Evolutionary conservation across 2,329 filamentous ascomycete genomes (phyloP).

Genomic region (Penicillium palitans): DNA sequence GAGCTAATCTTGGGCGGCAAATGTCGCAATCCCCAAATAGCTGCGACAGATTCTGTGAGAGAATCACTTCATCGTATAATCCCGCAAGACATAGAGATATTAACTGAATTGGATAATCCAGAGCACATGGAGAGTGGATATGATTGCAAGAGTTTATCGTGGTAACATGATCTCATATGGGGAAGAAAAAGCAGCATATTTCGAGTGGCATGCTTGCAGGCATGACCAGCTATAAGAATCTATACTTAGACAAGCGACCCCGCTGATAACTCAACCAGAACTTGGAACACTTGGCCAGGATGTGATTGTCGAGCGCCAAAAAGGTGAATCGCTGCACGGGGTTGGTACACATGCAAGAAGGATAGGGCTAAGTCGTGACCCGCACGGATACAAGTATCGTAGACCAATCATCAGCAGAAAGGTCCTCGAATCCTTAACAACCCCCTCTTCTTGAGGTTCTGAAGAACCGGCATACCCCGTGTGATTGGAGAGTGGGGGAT

Average conservation of each 20-base stretch:
- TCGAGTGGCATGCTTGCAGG: conserved; percentile 12
- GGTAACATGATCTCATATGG: conserved; percentile 12
- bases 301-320: conserved; percentile 20
- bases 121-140: neutral
- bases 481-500: conserved; percentile 24
- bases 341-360: conserved; percentile 9
- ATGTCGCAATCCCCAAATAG: conserved; percentile 5
- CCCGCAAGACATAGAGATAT: neutral
- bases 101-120: neutral
- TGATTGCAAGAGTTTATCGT: conserved; percentile 5
- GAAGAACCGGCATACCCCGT: conserved; percentile 11
- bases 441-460: conserved; percentile 16
- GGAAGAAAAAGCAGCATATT: conserved; percentile 7
- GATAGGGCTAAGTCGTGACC: conserved; percentile 18
- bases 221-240: conserved; percentile 16
- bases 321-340: conserved; percentile 16
- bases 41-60: neutral
- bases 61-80: conserved; percentile 6
- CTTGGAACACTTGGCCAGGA: conserved; percentile 5
- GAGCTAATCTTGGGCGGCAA: conserved; percentile 1
- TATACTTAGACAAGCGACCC: conserved; percentile 22
- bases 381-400: conserved; percentile 17
- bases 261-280: conserved; percentile 4
- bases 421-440: conserved; percentile 4
- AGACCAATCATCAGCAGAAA: conserved; percentile 16